phyloP scores from a whole-genome alignment of 306 rosid genomes.

The Vicia villosa region DNA sequence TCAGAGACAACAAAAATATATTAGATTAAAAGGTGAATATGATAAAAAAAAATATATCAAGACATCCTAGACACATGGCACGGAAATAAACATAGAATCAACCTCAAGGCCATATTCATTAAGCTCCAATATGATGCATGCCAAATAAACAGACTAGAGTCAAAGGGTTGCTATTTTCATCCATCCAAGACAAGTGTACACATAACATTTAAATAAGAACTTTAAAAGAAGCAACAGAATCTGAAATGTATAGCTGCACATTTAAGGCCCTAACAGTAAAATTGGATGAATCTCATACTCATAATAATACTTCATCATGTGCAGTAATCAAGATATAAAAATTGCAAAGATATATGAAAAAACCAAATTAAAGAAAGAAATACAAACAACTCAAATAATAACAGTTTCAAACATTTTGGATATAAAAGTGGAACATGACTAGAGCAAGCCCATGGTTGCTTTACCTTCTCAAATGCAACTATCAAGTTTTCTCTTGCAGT shows the following conservation, averaged over 20 bases:
- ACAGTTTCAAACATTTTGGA: background rate
- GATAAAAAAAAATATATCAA: background rate
- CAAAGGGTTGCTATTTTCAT: background rate
- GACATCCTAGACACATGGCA: background rate
- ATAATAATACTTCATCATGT: background rate
- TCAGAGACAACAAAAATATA: background rate
- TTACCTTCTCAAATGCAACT: conserved; percentile 96
- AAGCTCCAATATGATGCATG: conserved; percentile 13
- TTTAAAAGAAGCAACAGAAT: background rate
- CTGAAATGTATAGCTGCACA: background rate
- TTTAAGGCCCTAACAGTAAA: background rate
- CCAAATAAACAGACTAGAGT: background rate
- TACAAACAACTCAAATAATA: background rate
- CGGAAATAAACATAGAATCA: conserved; percentile 17
- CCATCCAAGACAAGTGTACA: background rate
- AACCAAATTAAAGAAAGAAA: background rate
- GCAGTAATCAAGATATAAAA: conserved; percentile 20
- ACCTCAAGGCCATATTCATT: background rate
- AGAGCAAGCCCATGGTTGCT: background rate
- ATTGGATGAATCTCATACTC: conserved; percentile 9
- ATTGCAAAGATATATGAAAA: background rate
- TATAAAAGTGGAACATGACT: background rate
- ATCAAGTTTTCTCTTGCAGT: conserved; percentile 92
- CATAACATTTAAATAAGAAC: background rate
- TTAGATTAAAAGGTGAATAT: background rate